These are phyloP conservation scores for Beta corolliflora DNA, from an alignment of 179 eudicot species.

Conservation along the genomic window DNA sequence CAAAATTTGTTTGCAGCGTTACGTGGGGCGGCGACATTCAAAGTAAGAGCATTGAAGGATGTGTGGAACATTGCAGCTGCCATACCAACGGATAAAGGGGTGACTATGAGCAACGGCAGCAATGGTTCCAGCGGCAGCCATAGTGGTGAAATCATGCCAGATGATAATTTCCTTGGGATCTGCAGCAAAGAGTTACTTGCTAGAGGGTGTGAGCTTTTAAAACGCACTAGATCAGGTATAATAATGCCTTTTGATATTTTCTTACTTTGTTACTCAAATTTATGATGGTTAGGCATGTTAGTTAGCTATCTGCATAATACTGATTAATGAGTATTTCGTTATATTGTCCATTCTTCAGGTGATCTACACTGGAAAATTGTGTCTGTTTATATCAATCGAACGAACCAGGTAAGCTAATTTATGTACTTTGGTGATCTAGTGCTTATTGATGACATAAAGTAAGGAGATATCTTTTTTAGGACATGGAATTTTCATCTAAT, in stretches of 20 bases:
- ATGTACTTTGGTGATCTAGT: slow-evolving; percentile 1
- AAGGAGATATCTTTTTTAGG: background rate
- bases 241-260: background rate
- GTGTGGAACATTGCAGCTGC: slow-evolving; percentile 80
- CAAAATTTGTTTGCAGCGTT: slow-evolving; percentile 49
- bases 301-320: background rate
- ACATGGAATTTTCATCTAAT: background rate
- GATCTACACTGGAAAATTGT: slow-evolving; percentile 96
- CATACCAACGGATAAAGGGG: slow-evolving; percentile 63
- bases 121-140: slow-evolving; percentile 77
- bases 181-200: slow-evolving; percentile 78
- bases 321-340: background rate
- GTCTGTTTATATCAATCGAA: slow-evolving; percentile 74
- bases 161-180: slow-evolving; percentile 87
- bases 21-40: slow-evolving; percentile 93
- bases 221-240: slow-evolving; percentile 83
- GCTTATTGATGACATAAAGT: background rate
- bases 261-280: background rate
- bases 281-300: background rate
- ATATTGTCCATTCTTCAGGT: slow-evolving; percentile 40
- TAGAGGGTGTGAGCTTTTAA: slow-evolving; percentile 79
- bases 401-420: slow-evolving; percentile 57
- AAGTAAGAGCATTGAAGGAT: slow-evolving; percentile 89
- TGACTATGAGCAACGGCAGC: slow-evolving; percentile 39
- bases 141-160: slow-evolving; percentile 78